Base-by-base conservation (phyloP, 371 early-diverging fungal species). In the Mucor racemosus region DNA sequence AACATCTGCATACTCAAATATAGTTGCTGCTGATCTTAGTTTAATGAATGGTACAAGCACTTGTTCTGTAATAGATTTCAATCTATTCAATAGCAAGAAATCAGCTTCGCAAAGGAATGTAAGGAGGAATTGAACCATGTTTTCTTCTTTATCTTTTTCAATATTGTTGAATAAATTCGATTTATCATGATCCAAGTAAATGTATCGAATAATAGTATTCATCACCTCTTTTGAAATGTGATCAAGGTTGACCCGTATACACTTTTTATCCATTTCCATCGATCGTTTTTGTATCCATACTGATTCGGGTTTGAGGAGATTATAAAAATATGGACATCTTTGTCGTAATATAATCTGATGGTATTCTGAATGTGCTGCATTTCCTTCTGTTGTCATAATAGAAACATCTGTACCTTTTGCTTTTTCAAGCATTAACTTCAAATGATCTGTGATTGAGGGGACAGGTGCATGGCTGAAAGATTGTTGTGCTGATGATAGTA, bases 271-370 rank as follows among this genome's bases (percentile, higher is more conserved):
- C 56, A 59, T 10, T 33, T 64, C n/a, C 11, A 60, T 10, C 63
- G 71, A 66, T 66, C 88, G 76, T 0, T 70, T 56, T 17, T 68
- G 72, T 33, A 72, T 72, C 93, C 93, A 92, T 6, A 78, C 69
- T 6, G 87, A 71, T 26, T 73, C 75, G 6, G 79, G 75, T 19
- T 79, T 78, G 17, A 91, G 74, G 64, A 91, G 70, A 14, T 88
- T 82, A 10, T 72, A 66, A 62, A 93, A 93, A 66, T 89, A 92
- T 3, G 82, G 81, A 42, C 86, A 89, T 15, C 93, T 78, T 19
- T 89, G 85, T 4, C 86, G 78, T 4, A 92, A 50, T 5, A 92
- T 72, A 4, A 85, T 56, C 53, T 85, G 84, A 67, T 92, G 90
- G 31, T 86, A 26, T 2, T 48, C 61, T 4, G 80, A 76, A 36